A percentile compares a stretch with the other conserved stretches of the same genome.
These are phyloP conservation scores for Hypoxylon sp. DNA, from an alignment of 2,329 filamentous ascomycete genomes.

Conservation along the genomic window DNA sequence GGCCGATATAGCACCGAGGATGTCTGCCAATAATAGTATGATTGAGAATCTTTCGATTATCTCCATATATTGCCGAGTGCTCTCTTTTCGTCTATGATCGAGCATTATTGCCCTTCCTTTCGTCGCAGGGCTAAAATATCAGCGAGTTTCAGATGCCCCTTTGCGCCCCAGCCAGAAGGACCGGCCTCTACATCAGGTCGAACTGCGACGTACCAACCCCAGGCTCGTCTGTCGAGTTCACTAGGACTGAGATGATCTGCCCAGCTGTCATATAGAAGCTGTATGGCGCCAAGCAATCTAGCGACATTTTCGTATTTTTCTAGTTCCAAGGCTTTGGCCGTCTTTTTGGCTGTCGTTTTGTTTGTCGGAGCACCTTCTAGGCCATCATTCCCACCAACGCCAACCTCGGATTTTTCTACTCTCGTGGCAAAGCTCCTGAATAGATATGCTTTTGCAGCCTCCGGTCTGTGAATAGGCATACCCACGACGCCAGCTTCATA, in stretches of 20 bases:
- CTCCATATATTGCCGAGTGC: background rate
- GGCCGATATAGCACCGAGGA: background rate
- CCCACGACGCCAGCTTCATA: slow-evolving; percentile 60
- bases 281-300: slow-evolving; percentile 77
- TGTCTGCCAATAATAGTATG: background rate
- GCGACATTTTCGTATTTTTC: slow-evolving; percentile 80
- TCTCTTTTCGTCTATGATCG: slow-evolving; percentile 13
- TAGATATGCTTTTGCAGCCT: slow-evolving; percentile 74
- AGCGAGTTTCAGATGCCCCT: slow-evolving; percentile 76
- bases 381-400: slow-evolving; percentile 11
- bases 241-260: slow-evolving; percentile 69
- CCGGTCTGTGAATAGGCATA: slow-evolving; percentile 81
- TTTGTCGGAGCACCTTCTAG: slow-evolving; percentile 42
- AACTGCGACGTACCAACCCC: slow-evolving; percentile 85
- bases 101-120: slow-evolving; percentile 44
- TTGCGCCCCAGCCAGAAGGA: slow-evolving; percentile 85
- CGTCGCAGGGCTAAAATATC: slow-evolving; percentile 75
- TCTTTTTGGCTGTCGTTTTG: slow-evolving; percentile 61
- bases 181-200: slow-evolving; percentile 83
- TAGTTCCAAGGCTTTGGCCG: slow-evolving; percentile 64
- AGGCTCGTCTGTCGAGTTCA: slow-evolving; percentile 82
- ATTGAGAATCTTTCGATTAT: too few species aligned
- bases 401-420: slow-evolving; percentile 40
- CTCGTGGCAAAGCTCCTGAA: slow-evolving; percentile 71
- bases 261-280: slow-evolving; percentile 83